Base-by-base conservation (phyloP, 108 stramenopile species). In the Fistulifera pelliculosa region DNA sequence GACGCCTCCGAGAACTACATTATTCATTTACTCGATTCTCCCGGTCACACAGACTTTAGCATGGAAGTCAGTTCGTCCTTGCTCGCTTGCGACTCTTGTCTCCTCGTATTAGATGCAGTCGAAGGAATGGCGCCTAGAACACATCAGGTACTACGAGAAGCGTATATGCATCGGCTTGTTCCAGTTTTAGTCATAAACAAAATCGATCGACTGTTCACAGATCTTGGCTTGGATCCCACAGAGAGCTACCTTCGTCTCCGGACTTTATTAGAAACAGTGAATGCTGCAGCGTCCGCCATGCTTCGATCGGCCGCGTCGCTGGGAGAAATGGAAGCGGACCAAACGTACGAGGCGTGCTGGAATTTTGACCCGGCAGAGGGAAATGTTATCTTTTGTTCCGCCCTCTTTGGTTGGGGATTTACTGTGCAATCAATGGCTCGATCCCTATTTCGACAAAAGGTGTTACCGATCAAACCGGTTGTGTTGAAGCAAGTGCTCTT, bases 21-120 rank as follows among this genome's bases (percentile, higher is more conserved):
- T 14, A 71, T 98, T 31, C 96, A 98, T 45, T 58, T 99, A 24
- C 65, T 97, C 16, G 99, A 98, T 66, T 93, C 92, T 13, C 99
- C 99, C 1, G 99, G 99, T 28, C 99, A 99, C 69, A 90, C 97
- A 15, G 98, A 99, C 63, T 99, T 99, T 65, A 73, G 83, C 16
- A 66, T 80, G 5, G 98, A 99, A 63, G 98, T 98, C 1, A 81
- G 87, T 5, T 93, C 95, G 7, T 89, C 97, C 7, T 71, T 95
- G 7, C 76, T 94, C 15, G 70, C 93, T 23, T 96, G 94, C 44
- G 98, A 99, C 74, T 89, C 90, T 8, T 90, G 85, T 13, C 48
- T 99, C 14, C 62, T 99, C 13, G 91, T 99, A 22, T 87, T 99
- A 13, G 98, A 99, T 74, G 96, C 85, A 39, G 87, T 94, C 11